Percentiles rank a stretch among this genome's conserved stretches.
These are phyloP conservation scores for Pleurotus cornucopiae DNA, from an alignment of 768 basidiomycete species.

Conservation along the genomic window DNA sequence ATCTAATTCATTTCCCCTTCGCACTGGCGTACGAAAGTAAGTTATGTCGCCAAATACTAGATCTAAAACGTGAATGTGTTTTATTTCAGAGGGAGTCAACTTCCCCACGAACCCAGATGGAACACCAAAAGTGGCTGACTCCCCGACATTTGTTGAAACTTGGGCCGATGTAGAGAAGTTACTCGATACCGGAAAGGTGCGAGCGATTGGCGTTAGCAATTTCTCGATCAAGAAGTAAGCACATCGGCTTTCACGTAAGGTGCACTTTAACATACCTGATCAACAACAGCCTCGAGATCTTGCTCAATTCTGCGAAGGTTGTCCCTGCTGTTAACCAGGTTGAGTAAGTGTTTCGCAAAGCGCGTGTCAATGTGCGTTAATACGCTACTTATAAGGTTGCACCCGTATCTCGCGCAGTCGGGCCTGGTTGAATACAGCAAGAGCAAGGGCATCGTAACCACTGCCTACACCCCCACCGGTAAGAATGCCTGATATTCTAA, in stretches of 20 bases:
- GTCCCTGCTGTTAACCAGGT: slow-evolving; percentile 33
- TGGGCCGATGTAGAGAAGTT: slow-evolving; percentile 52
- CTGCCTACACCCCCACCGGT: slow-evolving; percentile 49
- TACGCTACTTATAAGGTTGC: slow-evolving; percentile 25
- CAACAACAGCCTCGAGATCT: slow-evolving; percentile 28
- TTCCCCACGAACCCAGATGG: slow-evolving; percentile 28
- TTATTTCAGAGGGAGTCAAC: slow-evolving; percentile 11
- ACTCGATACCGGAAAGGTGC: slow-evolving; percentile 39
- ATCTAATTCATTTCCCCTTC: slow-evolving; percentile 50
- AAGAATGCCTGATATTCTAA: not conserved
- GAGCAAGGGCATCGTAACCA: slow-evolving; percentile 42
- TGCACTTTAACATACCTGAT: not conserved
- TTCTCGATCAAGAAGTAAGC: slow-evolving; percentile 53
- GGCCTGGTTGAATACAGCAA: slow-evolving; percentile 42
- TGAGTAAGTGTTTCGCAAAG: not conserved
- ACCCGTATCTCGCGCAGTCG: slow-evolving; percentile 46
- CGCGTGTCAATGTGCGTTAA: not conserved
- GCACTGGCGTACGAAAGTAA: slow-evolving; percentile 25
- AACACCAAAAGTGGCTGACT: slow-evolving; percentile 24
- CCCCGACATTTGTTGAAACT: slow-evolving; percentile 31
- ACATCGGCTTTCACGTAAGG: not conserved
- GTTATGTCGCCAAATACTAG: not conserved
- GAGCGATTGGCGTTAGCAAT: slow-evolving; percentile 56
- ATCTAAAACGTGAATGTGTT: not conserved
- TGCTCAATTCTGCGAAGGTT: slow-evolving; percentile 36